Percentiles rank a stretch among this genome's conserved stretches.
Evolutionary conservation across 345 rosid genomes (phyloP).

Genomic region (Erucastrum elatum): DNA sequence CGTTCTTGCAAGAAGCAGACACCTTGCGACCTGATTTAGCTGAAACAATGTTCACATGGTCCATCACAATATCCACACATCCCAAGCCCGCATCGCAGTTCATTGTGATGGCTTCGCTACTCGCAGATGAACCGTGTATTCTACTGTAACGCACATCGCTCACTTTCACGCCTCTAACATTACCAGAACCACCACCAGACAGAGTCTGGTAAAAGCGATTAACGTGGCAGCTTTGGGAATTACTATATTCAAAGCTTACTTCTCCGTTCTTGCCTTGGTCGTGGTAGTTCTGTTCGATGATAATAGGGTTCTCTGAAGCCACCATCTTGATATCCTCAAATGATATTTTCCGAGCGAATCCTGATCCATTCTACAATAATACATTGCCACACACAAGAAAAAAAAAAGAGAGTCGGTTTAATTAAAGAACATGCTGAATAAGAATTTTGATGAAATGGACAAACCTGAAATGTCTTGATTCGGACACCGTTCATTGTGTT

Average conservation of each 20-base stretch:
- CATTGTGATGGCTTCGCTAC: slow-evolving; percentile 34
- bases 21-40: slow-evolving; percentile 11
- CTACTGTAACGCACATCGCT: slow-evolving; percentile 40
- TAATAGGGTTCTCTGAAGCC: slow-evolving; percentile 39
- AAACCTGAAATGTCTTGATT: slow-evolving; percentile 47
- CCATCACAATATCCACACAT: slow-evolving; percentile 39
- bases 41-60: slow-evolving; percentile 32
- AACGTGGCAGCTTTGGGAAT: neutral
- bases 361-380: slow-evolving; percentile 41
- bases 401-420: neutral
- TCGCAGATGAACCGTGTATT: slow-evolving; percentile 41
- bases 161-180: slow-evolving; percentile 34
- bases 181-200: neutral
- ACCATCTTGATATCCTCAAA: slow-evolving; percentile 41
- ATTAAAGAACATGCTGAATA: neutral
- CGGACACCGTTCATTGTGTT: slow-evolving; percentile 43
- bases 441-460: neutral
- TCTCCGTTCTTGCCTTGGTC: neutral
- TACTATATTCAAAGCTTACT: neutral
- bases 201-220: neutral
- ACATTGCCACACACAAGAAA: neutral
- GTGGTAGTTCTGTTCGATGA: slow-evolving; percentile 44
- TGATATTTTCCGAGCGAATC: slow-evolving; percentile 43
- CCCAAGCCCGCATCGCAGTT: slow-evolving; percentile 37
- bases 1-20: slow-evolving; percentile 40